Conservation (phyloP, 805 yeast species). For the Yamadazyma akitaensis region DNA sequence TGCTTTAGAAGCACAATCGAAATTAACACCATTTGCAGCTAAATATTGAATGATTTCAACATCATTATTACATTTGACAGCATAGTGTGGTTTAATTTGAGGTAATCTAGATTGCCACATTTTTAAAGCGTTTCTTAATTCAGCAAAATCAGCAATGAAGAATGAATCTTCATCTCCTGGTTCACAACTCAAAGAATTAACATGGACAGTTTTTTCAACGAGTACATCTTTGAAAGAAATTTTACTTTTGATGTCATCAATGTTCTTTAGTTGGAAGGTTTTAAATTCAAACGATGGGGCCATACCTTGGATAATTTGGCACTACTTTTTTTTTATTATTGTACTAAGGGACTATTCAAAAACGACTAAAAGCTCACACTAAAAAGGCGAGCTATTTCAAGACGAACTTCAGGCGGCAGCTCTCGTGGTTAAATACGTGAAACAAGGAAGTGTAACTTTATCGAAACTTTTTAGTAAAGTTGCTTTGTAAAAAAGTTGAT, state of each 20-base stretch:
- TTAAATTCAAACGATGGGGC: slow-evolving; percentile 18
- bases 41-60: slow-evolving; percentile 53
- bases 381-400: slow-evolving; percentile 28
- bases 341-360: slow-evolving; percentile 10
- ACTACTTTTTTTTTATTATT: slow-evolving; percentile 1
- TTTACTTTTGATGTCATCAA: not conserved
- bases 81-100: slow-evolving; percentile 81
- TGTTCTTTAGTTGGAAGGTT: slow-evolving; percentile 5
- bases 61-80: slow-evolving; percentile 91
- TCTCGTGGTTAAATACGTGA: slow-evolving; percentile 26
- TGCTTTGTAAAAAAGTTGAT: slow-evolving; percentile 1
- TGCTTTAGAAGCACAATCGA: slow-evolving; percentile 89
- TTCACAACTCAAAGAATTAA: slow-evolving; percentile 57
- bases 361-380: slow-evolving; percentile 22
- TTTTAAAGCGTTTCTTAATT: slow-evolving; percentile 56
- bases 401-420: slow-evolving; percentile 43
- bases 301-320: slow-evolving; percentile 16
- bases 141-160: slow-evolving; percentile 81
- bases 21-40: slow-evolving; percentile 63
- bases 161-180: slow-evolving; percentile 85
- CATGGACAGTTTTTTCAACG: slow-evolving; percentile 10
- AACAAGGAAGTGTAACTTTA: not conserved
- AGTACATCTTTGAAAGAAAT: slow-evolving; percentile 2
- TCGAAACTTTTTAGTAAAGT: slow-evolving; percentile 1
- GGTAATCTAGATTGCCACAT: slow-evolving; percentile 70